A percentile compares a stretch with the other conserved stretches of the same genome.
These are phyloP conservation scores for Pseudofabraea citricarpa DNA, from an alignment of 2,329 filamentous ascomycete genomes.

Conservation along the genomic window DNA sequence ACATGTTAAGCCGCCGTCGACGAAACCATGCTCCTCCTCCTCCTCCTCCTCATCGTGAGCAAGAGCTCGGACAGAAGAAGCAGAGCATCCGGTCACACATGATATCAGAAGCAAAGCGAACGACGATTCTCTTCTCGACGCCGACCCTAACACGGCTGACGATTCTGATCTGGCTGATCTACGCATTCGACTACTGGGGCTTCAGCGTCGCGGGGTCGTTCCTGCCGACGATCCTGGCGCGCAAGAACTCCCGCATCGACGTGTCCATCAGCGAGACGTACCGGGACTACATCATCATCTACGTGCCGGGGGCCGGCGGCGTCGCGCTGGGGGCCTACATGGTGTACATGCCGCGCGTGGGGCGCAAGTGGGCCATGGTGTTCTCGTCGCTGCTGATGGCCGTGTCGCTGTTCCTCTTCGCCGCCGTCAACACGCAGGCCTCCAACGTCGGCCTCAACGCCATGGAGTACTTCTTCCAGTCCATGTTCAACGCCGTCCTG, in stretches of 20 bases:
- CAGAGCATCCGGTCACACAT: conserved; percentile 28
- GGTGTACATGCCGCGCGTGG: conserved; percentile 15
- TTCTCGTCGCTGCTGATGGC: conserved; percentile 22
- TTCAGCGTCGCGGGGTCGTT: conserved; percentile 36
- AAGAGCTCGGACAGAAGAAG: no score
- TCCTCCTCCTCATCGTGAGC: no score
- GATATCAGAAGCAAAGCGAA: conserved; percentile 34
- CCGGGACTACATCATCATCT: conserved; percentile 31
- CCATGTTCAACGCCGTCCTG: conserved; percentile 20
- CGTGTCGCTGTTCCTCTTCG: conserved; percentile 21
- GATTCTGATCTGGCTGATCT: conserved; percentile 43
- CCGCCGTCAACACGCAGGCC: conserved; percentile 21
- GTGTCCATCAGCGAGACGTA: conserved; percentile 26
- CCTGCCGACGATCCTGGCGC: conserved; percentile 27
- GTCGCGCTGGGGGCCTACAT: conserved; percentile 17
- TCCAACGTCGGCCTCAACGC: conserved; percentile 24
- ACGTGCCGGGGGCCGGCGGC: conserved; percentile 28
- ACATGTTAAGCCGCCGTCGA: no score
- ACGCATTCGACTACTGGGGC: conserved; percentile 45
- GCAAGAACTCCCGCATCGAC: conserved; percentile 21
- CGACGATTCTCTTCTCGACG: conserved; percentile 39
- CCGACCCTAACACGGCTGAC: conserved; percentile 38
- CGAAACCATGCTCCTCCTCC: no score
- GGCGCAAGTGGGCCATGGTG: conserved; percentile 24
- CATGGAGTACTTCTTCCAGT: conserved; percentile 28